Conservation (phyloP, 75 land plant species). For the Gnetum montanum region DNA sequence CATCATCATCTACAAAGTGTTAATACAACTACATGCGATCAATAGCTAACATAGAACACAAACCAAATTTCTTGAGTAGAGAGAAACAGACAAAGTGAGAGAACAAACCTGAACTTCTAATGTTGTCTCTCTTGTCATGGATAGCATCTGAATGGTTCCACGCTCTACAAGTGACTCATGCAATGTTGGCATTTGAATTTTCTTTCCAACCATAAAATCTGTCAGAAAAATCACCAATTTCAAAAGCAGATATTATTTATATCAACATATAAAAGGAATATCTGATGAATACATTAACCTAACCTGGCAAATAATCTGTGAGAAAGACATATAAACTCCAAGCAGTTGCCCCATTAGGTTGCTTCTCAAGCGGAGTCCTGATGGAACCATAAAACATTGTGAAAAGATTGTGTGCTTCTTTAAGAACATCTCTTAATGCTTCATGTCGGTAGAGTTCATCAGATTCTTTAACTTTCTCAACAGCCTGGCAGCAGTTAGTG, state of each 20-base stretch:
- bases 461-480: slow-evolving; percentile 74
- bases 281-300: too few species aligned
- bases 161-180: slow-evolving; percentile 67
- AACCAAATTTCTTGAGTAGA: too few species aligned
- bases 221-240: slow-evolving; percentile 14
- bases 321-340: slow-evolving; percentile 68
- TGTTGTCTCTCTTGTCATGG: slow-evolving; percentile 64
- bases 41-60: too few species aligned
- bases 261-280: too few species aligned
- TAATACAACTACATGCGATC: too few species aligned
- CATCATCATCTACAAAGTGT: too few species aligned
- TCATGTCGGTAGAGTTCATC: slow-evolving; percentile 55
- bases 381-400: slow-evolving; percentile 81
- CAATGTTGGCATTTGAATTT: slow-evolving; percentile 65
- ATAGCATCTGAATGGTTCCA: slow-evolving; percentile 77
- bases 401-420: slow-evolving; percentile 77
- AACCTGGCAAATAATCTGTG: slow-evolving; percentile 82
- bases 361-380: slow-evolving; percentile 62
- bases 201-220: slow-evolving; percentile 81
- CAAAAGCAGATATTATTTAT: neutral
- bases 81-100: too few species aligned
- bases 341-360: slow-evolving; percentile 65
- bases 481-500: slow-evolving; percentile 68
- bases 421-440: slow-evolving; percentile 61
- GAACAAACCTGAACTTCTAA: slow-evolving; percentile 93